These are phyloP conservation scores for Populus pruinosa DNA, from an alignment of 345 rosid genomes.

Conservation along the genomic window DNA sequence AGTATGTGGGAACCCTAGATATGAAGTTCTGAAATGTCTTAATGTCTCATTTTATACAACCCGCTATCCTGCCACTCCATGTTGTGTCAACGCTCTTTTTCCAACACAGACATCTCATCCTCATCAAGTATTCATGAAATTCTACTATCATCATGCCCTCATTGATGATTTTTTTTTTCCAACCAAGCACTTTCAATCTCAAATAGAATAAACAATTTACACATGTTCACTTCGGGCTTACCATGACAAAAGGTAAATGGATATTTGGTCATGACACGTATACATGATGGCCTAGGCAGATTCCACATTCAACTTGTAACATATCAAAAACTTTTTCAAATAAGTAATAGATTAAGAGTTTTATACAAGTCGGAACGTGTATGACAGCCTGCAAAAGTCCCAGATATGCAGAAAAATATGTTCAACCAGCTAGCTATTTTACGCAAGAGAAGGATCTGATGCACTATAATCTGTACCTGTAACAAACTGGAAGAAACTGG, in stretches of 20 bases:
- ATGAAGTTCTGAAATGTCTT: neutral
- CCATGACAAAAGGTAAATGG: neutral
- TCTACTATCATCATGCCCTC: too few species aligned
- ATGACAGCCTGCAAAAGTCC: neutral
- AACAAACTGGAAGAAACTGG: conserved; percentile 28
- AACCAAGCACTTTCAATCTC: too few species aligned
- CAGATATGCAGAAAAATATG: neutral
- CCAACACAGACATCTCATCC: too few species aligned
- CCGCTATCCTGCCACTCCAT: too few species aligned
- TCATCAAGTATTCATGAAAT: too few species aligned
- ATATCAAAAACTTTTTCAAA: neutral
- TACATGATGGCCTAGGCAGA: neutral
- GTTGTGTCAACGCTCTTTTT: too few species aligned
- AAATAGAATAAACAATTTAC: neutral
- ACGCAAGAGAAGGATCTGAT: neutral
- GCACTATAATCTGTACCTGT: conserved; percentile 33
- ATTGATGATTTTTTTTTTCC: too few species aligned
- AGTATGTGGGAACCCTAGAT: neutral
- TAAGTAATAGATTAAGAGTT: neutral
- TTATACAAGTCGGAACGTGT: too few species aligned
- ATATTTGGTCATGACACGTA: neutral
- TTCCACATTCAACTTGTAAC: neutral
- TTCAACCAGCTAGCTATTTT: neutral
- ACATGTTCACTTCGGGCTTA: neutral
- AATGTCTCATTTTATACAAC: too few species aligned